Conservation (phyloP, 2,329 filamentous ascomycete genomes). For the Stachybotrys chartarum region DNA sequence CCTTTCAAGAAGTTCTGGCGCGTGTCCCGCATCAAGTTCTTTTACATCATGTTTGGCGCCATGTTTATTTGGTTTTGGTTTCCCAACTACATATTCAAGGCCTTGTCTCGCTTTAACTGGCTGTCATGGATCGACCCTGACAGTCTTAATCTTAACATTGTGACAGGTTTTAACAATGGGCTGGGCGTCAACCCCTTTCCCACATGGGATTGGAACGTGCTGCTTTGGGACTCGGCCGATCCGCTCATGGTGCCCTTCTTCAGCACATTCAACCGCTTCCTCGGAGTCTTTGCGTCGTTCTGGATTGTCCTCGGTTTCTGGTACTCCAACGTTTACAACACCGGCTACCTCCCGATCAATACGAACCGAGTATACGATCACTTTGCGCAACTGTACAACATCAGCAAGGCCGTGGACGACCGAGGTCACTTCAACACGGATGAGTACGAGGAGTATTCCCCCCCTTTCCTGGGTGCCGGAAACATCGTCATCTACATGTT, state of each 20-base stretch:
- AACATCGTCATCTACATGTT: slow-evolving; percentile 46
- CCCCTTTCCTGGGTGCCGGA: slow-evolving; percentile 42
- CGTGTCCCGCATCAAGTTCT: slow-evolving; percentile 45
- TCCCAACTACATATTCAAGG: slow-evolving; percentile 46
- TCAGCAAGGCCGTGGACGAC: slow-evolving; percentile 32
- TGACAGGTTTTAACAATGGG: slow-evolving; percentile 37
- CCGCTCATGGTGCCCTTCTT: slow-evolving; percentile 46
- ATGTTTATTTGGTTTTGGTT: slow-evolving; percentile 56
- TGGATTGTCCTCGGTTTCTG: slow-evolving; percentile 50
- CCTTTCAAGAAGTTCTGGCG: slow-evolving; percentile 36
- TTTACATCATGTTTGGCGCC: slow-evolving; percentile 38
- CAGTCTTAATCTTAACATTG: slow-evolving; percentile 32
- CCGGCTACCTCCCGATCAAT: slow-evolving; percentile 46
- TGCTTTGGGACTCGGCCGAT: slow-evolving; percentile 34
- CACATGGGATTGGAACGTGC: slow-evolving; percentile 41
- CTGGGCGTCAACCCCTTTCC: slow-evolving; percentile 38
- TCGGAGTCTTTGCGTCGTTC: slow-evolving; percentile 48
- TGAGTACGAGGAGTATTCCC: slow-evolving; percentile 43
- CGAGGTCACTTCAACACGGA: slow-evolving; percentile 35
- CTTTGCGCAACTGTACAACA: slow-evolving; percentile 39
- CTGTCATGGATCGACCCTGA: slow-evolving; percentile 47
- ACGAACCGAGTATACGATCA: slow-evolving; percentile 44
- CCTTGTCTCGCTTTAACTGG: slow-evolving; percentile 48
- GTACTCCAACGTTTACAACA: slow-evolving; percentile 52
- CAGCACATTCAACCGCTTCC: slow-evolving; percentile 54